phyloP scores from a whole-genome alignment of 768 basidiomycete species.

The Mycena leptocephala region DNA sequence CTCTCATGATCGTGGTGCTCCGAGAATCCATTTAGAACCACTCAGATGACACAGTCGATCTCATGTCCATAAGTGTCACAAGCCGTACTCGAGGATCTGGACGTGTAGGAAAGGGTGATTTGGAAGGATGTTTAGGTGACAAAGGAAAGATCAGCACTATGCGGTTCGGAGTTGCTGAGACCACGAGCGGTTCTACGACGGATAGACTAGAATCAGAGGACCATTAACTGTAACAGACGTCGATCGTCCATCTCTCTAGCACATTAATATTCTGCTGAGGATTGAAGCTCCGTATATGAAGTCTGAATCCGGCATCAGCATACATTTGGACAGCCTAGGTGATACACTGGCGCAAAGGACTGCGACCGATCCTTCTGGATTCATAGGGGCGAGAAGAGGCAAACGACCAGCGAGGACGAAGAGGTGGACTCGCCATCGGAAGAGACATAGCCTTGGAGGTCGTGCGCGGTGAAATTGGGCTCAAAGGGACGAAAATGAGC shows the following conservation, averaged over 20 bases:
- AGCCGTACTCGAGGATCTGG: constrained; percentile 1
- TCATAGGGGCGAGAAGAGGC: no score
- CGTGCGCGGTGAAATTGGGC: no score
- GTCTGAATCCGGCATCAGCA: no score
- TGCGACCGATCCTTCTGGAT: no score
- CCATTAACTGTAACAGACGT: not conserved
- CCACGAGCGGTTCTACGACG: constrained; percentile 3
- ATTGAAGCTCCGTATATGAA: no score
- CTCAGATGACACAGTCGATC: constrained; percentile 7
- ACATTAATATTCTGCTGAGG: no score
- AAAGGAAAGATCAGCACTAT: constrained; percentile 15
- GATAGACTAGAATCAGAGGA: constrained; percentile 3
- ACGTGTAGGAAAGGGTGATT: not conserved
- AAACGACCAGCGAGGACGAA: no score
- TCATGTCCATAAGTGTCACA: constrained; percentile 6
- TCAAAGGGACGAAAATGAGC: no score
- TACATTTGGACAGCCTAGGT: no score
- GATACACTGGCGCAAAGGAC: no score
- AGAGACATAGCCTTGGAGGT: no score
- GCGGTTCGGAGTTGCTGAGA: constrained; percentile 12
- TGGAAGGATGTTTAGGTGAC: constrained; percentile 16
- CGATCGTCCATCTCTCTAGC: not conserved
- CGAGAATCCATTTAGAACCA: constrained; percentile 21
- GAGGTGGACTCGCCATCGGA: no score
- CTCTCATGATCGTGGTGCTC: constrained; percentile 19